Evolutionary conservation across 2,329 filamentous ascomycete species (phyloP).

Genomic region (Microsporum canis): DNA sequence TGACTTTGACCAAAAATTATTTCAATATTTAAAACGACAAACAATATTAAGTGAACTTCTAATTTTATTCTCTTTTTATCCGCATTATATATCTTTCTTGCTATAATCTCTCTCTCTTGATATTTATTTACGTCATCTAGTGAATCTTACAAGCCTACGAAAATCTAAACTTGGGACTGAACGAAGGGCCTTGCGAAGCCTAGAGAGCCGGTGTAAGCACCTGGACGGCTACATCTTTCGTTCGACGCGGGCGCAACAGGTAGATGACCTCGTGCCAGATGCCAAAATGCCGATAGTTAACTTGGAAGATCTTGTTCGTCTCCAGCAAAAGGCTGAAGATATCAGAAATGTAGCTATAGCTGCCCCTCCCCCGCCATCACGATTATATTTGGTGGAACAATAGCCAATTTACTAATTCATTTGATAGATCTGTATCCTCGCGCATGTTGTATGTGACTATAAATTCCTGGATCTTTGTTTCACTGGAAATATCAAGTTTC

Average conservation of each 20-base stretch:
- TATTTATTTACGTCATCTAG: neutral
- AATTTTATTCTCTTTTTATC: neutral
- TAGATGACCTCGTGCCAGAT: neutral
- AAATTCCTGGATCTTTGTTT: neutral
- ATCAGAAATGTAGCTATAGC: conserved; percentile 68
- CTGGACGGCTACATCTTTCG: neutral
- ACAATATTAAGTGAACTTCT: neutral
- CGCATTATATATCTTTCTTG: neutral
- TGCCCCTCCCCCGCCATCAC: conserved; percentile 19
- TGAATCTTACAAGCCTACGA: neutral
- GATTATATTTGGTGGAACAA: conserved; percentile 17
- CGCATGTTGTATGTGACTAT: conserved; percentile 59
- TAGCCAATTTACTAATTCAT: conserved; percentile 17
- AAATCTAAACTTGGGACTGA: neutral
- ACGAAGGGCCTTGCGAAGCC: neutral
- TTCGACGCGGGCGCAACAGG: neutral
- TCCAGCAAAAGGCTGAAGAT: conserved; percentile 78
- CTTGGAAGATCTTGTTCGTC: conserved; percentile 76
- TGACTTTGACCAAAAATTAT: neutral
- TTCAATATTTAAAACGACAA: neutral
- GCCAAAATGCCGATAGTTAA: conserved; percentile 81
- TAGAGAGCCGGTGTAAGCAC: neutral
- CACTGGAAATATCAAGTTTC: neutral
- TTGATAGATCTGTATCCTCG: conserved; percentile 76
- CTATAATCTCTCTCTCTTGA: neutral